Evolutionary conservation across 2,329 filamentous ascomycete genomes (phyloP).

Genomic region (Pseudogymnoascus sp.): DNA sequence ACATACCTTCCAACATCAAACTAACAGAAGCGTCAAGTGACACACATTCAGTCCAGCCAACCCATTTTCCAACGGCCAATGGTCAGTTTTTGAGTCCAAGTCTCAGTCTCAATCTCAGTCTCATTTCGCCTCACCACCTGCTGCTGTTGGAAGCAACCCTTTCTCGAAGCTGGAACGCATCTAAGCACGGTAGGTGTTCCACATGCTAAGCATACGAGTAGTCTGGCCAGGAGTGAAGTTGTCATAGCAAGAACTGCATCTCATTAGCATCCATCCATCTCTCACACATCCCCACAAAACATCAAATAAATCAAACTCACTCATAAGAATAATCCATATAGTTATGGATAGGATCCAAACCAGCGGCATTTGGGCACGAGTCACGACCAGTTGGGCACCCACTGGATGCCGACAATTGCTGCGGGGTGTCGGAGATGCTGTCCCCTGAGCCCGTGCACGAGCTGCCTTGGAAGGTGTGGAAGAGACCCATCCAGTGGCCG

Average conservation of each 20-base stretch:
- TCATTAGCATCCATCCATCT: constrained; percentile 20
- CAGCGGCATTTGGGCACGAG: constrained; percentile 21
- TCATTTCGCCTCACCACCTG: background rate
- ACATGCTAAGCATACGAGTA: constrained; percentile 17
- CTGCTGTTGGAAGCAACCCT: background rate
- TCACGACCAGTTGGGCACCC: constrained; percentile 36
- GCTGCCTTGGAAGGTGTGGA: constrained; percentile 40
- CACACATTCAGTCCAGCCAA: background rate
- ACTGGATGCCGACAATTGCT: constrained; percentile 26
- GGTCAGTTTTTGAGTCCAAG: background rate
- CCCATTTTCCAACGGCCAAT: background rate
- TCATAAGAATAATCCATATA: constrained; percentile 35
- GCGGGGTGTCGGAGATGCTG: constrained; percentile 35
- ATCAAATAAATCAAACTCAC: constrained; percentile 5
- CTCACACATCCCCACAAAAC: background rate
- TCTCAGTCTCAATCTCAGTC: background rate
- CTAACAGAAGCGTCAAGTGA: constrained; percentile 10
- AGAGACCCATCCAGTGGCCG: constrained; percentile 42
- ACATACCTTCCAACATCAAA: constrained; percentile 7
- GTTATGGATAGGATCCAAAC: constrained; percentile 29
- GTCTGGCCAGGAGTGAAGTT: constrained; percentile 30
- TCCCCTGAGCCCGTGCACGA: constrained; percentile 32
- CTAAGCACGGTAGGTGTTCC: constrained; percentile 14
- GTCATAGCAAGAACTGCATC: constrained; percentile 31
- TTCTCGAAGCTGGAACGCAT: constrained; percentile 1